Base-by-base conservation (phyloP, 164 flowering plant genomes). In the Tetrastigma voinierianum region DNA sequence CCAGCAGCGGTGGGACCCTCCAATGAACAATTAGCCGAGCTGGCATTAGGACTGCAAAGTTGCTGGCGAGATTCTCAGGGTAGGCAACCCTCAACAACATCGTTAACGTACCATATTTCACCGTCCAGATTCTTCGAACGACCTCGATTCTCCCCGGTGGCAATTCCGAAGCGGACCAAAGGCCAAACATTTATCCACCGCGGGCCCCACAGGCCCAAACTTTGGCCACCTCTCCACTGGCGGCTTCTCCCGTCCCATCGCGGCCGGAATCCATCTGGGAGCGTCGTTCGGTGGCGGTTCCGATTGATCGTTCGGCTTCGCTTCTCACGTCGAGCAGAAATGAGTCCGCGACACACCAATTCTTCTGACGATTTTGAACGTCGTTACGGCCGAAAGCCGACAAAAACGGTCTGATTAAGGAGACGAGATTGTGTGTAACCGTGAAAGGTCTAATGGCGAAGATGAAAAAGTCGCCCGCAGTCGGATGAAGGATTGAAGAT, bases 11-110 rank as follows among this genome's bases (percentile, higher is more conserved):
- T 18, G 94, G 93, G 71, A 83, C 89, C 56, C 80, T 90, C 9
- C 0, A 40, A 9, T 10, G 73, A 70, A 0, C 91, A 90, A 67
- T 19, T 79, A 1, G 72, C 4, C 9, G 91, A 87, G 59, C 64
- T 87, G 59, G 92, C 93, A 13, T 12, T 71, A 11, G 96, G 93
- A 2, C 51, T 90, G 55, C 87, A 88, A 51, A 71, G 86, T 17
- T 86, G n/a, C n/a, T n/a, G n/a, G n/a, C n/a, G n/a, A n/a, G n/a
- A n/a, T 90, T 32, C 54, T 90, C 18, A 88, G 93, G 93, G 96
- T 86, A 2, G 80, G 83, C 17, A 69, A 69, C 56, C 85, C 89
- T 13, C n/a, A 74, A 44, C 57, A 23, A 17, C 15, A 45, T 23
- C 11, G 76, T 83, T 10, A 76, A 73, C 23, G 75, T 80, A 1